Evolutionary conservation across 169 alveolate species (phyloP), one percentile per base, ranked within the genome.

Genomic region (Miamiensis avidus): DNA sequence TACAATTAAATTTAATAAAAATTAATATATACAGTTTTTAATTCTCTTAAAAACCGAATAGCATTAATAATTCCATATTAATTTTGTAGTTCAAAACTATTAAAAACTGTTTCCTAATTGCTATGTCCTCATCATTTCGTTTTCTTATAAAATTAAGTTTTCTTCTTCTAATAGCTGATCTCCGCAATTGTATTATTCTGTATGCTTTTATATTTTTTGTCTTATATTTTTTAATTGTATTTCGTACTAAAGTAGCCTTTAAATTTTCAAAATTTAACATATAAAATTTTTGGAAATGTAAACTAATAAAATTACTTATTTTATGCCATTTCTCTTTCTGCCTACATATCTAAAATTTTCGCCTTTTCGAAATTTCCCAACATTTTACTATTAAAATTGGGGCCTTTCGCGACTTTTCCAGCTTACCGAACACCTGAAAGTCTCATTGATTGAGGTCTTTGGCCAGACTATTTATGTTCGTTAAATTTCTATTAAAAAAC

Each of bases 351-450:
- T 31, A 64, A 29, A 69, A 79, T 79, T 64, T 79, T 79, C 29
- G 84, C 84, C 49, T 49, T 79, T 20, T 79, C 84, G 31, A 79
- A 79, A 26, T 34, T 29, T n/a, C 75, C 84, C 4, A 49, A 20
- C 15, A 76, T 79, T 65, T 79, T 79, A 1, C 28, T 20, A 64
- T 79, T 76, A 49, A 79, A 79, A 28, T 49, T 49, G 29, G 34
- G 28, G 34, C 84, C 84, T 49, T 31, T 49, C 26, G 30, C 31
- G 27, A 79, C 65, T 28, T 65, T 79, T 34, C 84, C 84, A 11
- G 69, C 69, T 49, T 49, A 11, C 20, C 20, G 4, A 49, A 11
- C 20, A 11, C 69, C 69, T 49, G 4, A 49, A n/a, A n/a, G n/a
- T 49, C 69, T 49, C 69, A 49, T 49, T 11, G 69, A 49, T 20